Evolutionary conservation across 2,329 filamentous ascomycete genomes (phyloP).

Genomic region (Fusarium lateritium): DNA sequence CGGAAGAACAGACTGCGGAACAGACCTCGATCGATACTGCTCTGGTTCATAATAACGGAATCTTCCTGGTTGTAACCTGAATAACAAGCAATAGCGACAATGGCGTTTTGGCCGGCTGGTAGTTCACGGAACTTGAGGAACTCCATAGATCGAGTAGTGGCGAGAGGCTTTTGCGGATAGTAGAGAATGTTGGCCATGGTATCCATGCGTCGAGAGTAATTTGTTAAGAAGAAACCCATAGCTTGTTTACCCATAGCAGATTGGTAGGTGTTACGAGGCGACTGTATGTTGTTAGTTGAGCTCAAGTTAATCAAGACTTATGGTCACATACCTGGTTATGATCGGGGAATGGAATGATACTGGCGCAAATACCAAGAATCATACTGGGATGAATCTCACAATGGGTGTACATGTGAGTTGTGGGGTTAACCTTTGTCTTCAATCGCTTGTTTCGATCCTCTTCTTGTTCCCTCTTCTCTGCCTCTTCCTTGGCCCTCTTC

Average conservation of each 20-base stretch:
- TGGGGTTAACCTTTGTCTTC: conserved; percentile 88
- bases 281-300: conserved; percentile 64
- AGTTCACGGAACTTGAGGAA: conserved; percentile 98
- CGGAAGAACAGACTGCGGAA: conserved; percentile 99
- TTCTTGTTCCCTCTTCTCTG: conserved; percentile 49
- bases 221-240: conserved; percentile 99
- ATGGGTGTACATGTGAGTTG: conserved; percentile 94
- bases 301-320: neutral
- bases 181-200: conserved; percentile 99
- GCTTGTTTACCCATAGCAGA: conserved; percentile 99
- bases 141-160: conserved; percentile 97
- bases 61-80: conserved; percentile 99
- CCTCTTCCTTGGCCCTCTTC: conserved; percentile 60
- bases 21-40: conserved; percentile 95
- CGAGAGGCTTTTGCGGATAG: conserved; percentile 97
- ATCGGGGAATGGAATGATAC: conserved; percentile 99
- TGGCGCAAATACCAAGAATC: conserved; percentile 98
- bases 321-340: conserved; percentile 82
- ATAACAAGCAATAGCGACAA: conserved; percentile 97
- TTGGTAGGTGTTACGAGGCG: conserved; percentile 98
- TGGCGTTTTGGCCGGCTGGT: conserved; percentile 96
- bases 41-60: conserved; percentile 99
- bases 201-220: conserved; percentile 97
- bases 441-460: conserved; percentile 86
- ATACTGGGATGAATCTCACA: conserved; percentile 99